phyloP scores from a whole-genome alignment of 306 rosid species.

The Comarum palustre region DNA sequence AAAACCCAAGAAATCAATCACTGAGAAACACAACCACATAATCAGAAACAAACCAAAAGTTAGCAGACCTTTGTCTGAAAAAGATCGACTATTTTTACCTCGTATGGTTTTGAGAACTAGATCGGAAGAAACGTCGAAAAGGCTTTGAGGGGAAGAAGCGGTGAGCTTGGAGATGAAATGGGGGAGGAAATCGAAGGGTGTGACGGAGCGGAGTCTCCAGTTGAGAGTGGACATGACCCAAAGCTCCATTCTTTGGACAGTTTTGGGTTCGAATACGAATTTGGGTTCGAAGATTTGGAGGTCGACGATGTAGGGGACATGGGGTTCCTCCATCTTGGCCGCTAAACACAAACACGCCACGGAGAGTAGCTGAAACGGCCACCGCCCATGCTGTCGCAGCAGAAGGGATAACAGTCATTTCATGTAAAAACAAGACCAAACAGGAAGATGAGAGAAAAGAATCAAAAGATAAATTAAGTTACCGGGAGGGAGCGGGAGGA shows the following conservation, averaged over 20 bases:
- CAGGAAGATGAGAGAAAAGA: neutral
- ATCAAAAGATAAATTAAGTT: no score
- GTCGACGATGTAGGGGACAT: slow-evolving; percentile 50
- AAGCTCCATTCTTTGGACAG: slow-evolving; percentile 70
- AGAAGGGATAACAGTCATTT: neutral
- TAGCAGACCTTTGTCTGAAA: neutral
- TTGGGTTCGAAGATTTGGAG: slow-evolving; percentile 54
- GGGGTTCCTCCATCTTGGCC: slow-evolving; percentile 70
- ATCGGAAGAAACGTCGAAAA: slow-evolving; percentile 39
- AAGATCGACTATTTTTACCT: slow-evolving; percentile 23
- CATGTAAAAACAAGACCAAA: neutral
- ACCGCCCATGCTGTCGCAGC: slow-evolving; percentile 40
- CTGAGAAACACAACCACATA: slow-evolving; percentile 26
- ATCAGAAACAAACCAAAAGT: neutral
- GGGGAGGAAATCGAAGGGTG: slow-evolving; percentile 64
- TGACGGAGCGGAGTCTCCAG: slow-evolving; percentile 70
- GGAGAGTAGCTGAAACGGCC: slow-evolving; percentile 70
- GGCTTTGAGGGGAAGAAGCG: slow-evolving; percentile 29
- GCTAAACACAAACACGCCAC: slow-evolving; percentile 79
- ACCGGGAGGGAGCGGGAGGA: slow-evolving; percentile 56
- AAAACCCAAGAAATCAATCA: slow-evolving; percentile 48
- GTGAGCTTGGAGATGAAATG: slow-evolving; percentile 47
- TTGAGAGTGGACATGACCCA: slow-evolving; percentile 48
- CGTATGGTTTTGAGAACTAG: slow-evolving; percentile 53
- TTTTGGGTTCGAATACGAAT: slow-evolving; percentile 53